Conservation (phyloP, 2,329 filamentous ascomycete species). For the Paecilomyces formosus region DNA sequence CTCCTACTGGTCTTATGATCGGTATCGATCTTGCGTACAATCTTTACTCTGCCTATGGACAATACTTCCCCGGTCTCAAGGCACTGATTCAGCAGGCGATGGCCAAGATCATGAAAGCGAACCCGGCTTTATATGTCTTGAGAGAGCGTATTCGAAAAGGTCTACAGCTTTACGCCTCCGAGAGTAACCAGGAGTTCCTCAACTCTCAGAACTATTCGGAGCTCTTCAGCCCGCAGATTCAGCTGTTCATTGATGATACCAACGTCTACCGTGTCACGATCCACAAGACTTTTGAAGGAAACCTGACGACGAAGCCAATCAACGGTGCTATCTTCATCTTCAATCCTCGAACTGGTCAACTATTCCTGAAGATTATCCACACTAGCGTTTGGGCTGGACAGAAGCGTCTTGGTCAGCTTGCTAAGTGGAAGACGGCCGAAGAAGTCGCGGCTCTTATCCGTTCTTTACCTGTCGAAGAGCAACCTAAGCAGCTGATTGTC, state of each 20-base stretch:
- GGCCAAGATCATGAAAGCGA: slow-evolving; percentile 99
- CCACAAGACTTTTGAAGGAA: slow-evolving; percentile 98
- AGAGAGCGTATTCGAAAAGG: slow-evolving; percentile 98
- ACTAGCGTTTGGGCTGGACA: slow-evolving; percentile 98
- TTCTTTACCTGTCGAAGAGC: slow-evolving; percentile 92
- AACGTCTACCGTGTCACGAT: slow-evolving; percentile 99
- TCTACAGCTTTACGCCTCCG: slow-evolving; percentile 93
- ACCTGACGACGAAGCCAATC: slow-evolving; percentile 97
- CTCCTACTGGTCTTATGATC: slow-evolving; percentile 93
- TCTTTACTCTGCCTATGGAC: slow-evolving; percentile 93
- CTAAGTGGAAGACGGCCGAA: slow-evolving; percentile 99
- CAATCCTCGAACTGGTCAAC: slow-evolving; percentile 94
- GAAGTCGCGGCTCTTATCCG: slow-evolving; percentile 97
- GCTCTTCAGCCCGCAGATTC: slow-evolving; percentile 97
- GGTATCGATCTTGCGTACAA: slow-evolving; percentile 98
- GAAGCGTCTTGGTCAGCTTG: slow-evolving; percentile 95
- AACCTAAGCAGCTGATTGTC: slow-evolving; percentile 97
- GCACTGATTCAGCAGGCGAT: slow-evolving; percentile 94
- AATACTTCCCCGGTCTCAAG: slow-evolving; percentile 98
- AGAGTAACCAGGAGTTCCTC: slow-evolving; percentile 98
- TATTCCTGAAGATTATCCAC: slow-evolving; percentile 99
- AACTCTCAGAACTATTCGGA: slow-evolving; percentile 99
- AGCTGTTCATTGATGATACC: slow-evolving; percentile 97
- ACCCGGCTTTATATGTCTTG: slow-evolving; percentile 90
- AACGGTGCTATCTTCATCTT: slow-evolving; percentile 99